These are phyloP conservation scores for Adenanthera pavonina DNA, from an alignment of 306 rosid genomes.

Conservation along the genomic window DNA sequence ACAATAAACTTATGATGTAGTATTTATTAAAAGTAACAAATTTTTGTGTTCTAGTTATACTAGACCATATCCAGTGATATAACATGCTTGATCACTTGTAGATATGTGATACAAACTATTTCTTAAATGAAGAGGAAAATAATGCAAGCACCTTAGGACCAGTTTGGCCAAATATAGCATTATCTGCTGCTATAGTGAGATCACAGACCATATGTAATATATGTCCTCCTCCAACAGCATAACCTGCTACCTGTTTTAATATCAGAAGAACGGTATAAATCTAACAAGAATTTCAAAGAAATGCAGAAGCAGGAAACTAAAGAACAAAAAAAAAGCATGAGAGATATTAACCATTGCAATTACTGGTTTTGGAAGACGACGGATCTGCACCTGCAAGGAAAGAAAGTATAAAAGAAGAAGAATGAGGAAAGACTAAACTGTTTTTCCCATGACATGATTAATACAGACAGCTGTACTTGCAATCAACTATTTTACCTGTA, in stretches of 20 bases:
- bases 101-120: background rate
- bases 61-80: background rate
- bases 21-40: background rate
- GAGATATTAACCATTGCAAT: conserved; percentile 70
- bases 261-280: conserved; percentile 27
- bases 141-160: conserved; percentile 84
- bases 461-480: background rate
- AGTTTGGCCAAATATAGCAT: conserved; percentile 94
- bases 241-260: conserved; percentile 82
- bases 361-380: conserved; percentile 93
- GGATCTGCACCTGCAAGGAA: conserved; percentile 71
- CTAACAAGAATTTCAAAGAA: conserved; percentile 21
- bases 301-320: background rate
- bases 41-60: background rate
- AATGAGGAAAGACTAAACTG: conserved; percentile 18
- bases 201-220: conserved; percentile 87
- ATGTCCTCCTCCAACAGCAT: conserved; percentile 95
- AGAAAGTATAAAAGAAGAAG: conserved; percentile 28
- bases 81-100: conserved; percentile 2
- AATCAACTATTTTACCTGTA: conserved; percentile 61
- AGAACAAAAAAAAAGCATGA: background rate
- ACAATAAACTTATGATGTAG: background rate
- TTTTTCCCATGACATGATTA: background rate
- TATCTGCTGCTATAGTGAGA: conserved; percentile 90
- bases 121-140: conserved; percentile 3